Percentiles rank a stretch among this genome's conserved stretches.
Evolutionary conservation across 345 rosid species (phyloP).

Genomic region (Hibiscus mutabilis): DNA sequence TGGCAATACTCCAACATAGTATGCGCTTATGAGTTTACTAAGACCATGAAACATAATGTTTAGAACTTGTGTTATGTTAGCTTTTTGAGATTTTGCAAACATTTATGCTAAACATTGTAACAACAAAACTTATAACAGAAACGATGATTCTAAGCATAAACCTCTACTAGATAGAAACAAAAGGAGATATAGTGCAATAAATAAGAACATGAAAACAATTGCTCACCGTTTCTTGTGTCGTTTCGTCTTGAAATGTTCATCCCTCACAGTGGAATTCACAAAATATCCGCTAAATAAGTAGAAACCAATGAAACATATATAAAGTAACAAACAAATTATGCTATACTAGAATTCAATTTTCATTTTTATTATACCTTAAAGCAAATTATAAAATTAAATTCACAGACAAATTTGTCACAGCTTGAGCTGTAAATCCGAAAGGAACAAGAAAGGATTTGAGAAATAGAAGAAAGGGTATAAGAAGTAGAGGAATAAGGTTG

Average conservation of each 20-base stretch:
- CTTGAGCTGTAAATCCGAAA: too few relatives aligned
- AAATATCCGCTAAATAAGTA: constrained; percentile 67
- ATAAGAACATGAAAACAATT: background rate
- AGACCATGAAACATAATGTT: background rate
- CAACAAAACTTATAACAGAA: background rate
- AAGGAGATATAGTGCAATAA: background rate
- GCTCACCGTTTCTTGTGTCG: constrained; percentile 84
- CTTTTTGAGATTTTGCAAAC: background rate
- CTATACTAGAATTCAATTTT: background rate
- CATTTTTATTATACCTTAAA: background rate
- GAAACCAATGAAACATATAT: background rate
- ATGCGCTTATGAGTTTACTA: background rate
- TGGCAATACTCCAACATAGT: background rate
- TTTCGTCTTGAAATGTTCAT: constrained; percentile 85
- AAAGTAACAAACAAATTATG: background rate
- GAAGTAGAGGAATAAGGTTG: too few relatives aligned
- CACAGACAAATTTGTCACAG: background rate
- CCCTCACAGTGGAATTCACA: constrained; percentile 48
- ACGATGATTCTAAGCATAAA: background rate
- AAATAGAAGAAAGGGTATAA: too few relatives aligned
- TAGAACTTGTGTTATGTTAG: background rate
- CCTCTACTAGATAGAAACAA: background rate
- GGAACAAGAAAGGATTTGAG: too few relatives aligned
- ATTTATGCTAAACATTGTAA: background rate
- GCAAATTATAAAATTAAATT: background rate